These are phyloP conservation scores for Yamadazyma sp. DNA, from an alignment of 805 yeast genomes.

Conservation along the genomic window DNA sequence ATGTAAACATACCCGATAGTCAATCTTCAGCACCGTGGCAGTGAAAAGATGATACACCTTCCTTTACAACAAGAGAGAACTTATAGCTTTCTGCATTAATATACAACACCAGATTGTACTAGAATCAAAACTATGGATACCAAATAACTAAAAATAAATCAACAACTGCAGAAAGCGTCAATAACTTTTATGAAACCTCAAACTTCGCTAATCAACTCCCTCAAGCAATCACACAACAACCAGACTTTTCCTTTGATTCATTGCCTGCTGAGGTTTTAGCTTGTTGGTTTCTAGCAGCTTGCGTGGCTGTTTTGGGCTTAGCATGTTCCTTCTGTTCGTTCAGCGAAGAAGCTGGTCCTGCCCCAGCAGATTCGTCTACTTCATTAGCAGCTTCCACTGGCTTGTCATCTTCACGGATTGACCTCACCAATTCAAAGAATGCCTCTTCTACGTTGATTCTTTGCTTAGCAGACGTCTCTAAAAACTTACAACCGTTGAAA, in stretches of 20 bases:
- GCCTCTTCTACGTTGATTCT: constrained; percentile 88
- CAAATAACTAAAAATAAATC: neutral
- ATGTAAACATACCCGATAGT: too few relatives aligned
- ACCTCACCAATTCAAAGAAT: constrained; percentile 66
- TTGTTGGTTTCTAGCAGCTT: constrained; percentile 15
- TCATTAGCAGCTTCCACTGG: too few relatives aligned
- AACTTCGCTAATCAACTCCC: too few relatives aligned
- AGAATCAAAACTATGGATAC: too few relatives aligned
- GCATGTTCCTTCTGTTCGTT: constrained; percentile 11
- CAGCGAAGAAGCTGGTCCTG: constrained; percentile 8
- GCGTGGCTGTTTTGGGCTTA: constrained; percentile 8
- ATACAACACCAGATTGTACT: too few relatives aligned
- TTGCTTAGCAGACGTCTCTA: constrained; percentile 92
- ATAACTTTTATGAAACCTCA: too few relatives aligned
- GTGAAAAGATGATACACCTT: too few relatives aligned
- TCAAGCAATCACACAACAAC: constrained; percentile 39
- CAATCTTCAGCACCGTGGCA: too few relatives aligned
- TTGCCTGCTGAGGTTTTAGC: constrained; percentile 13
- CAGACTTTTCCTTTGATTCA: constrained; percentile 32
- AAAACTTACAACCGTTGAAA: constrained; percentile 63
- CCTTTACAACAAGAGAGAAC: too few relatives aligned
- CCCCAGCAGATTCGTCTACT: constrained; percentile 7
- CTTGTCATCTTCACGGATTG: constrained; percentile 37
- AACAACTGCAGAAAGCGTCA: neutral
- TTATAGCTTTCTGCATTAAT: too few relatives aligned